Conservation (phyloP, 441 rosid species). For the Croton setiger region DNA sequence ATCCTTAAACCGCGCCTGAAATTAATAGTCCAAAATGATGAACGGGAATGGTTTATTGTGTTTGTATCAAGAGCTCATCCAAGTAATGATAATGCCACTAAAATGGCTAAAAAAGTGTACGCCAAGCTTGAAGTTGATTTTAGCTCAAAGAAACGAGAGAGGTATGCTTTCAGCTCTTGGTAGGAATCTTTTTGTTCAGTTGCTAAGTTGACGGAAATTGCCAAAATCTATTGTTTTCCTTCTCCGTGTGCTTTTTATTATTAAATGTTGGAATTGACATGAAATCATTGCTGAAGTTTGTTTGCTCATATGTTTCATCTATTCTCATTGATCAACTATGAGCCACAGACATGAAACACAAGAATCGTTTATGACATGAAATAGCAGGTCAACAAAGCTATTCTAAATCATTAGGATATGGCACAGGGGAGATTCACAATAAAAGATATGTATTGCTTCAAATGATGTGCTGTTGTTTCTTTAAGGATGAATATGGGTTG, state of each 20-base stretch:
- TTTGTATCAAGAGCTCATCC: constrained; percentile 97
- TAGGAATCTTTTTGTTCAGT: constrained; percentile 9
- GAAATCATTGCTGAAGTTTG: not conserved
- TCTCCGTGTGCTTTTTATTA: not conserved
- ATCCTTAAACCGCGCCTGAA: constrained; percentile 94
- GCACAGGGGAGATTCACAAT: no score
- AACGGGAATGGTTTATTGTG: constrained; percentile 95
- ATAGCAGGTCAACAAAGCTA: no score
- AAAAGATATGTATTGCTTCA: no score
- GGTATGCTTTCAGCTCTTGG: constrained; percentile 40
- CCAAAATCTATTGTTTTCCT: not conserved
- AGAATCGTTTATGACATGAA: no score
- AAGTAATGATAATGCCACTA: constrained; percentile 80
- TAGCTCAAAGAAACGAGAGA: constrained; percentile 94
- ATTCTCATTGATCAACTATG: no score
- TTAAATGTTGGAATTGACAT: not conserved
- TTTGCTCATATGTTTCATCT: no score
- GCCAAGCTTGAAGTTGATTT: constrained; percentile 94
- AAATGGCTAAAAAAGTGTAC: constrained; percentile 84
- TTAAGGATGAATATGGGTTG: no score
- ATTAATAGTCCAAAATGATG: constrained; percentile 90
- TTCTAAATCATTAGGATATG: no score
- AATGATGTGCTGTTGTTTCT: no score
- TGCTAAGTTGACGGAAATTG: not conserved
- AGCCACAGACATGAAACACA: no score